Percentiles rank a stretch among this genome's conserved stretches.
These are phyloP conservation scores for Lentinula detonsa DNA, from an alignment of 768 basidiomycete genomes.

Conservation along the genomic window DNA sequence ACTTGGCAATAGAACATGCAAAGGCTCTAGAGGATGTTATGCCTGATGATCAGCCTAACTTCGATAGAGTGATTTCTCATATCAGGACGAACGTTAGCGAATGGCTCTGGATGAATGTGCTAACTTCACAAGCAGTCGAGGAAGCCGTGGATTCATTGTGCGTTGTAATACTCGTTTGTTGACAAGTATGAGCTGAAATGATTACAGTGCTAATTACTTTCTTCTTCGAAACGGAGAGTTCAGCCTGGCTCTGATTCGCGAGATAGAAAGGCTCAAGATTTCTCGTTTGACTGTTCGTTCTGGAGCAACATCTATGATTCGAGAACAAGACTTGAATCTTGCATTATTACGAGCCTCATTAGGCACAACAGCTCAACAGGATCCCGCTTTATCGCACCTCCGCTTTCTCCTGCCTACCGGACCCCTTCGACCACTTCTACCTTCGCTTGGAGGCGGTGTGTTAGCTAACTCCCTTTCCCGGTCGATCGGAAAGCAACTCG, in stretches of 20 bases:
- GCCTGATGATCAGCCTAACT: conserved; percentile 69
- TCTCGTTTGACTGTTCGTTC: conserved; percentile 67
- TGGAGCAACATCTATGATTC: conserved; percentile 69
- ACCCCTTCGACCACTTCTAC: conserved; percentile 74
- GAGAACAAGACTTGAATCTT: conserved; percentile 86
- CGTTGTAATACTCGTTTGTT: conserved; percentile 20
- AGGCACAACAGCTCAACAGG: conserved; percentile 84
- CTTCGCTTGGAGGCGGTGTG: conserved; percentile 47
- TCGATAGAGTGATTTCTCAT: conserved; percentile 68
- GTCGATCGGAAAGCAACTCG: conserved; percentile 22
- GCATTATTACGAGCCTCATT: conserved; percentile 83
- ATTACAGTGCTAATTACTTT: conserved; percentile 78
- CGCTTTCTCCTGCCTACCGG: conserved; percentile 77
- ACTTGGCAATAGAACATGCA: conserved; percentile 60
- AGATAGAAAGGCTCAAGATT: conserved; percentile 79
- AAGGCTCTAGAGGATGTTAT: conserved; percentile 58
- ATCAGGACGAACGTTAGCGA: conserved; percentile 82
- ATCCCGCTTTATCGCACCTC: conserved; percentile 66
- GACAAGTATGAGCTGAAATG: conserved; percentile 10
- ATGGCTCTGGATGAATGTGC: conserved; percentile 89
- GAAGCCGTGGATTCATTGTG: conserved; percentile 83
- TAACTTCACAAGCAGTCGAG: conserved; percentile 78
- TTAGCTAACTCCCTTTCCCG: conserved; percentile 29
- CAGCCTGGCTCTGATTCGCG: conserved; percentile 74
- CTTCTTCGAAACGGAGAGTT: conserved; percentile 87